Conservation (phyloP, 257 asterid species). For the Ehretia macrophylla region DNA sequence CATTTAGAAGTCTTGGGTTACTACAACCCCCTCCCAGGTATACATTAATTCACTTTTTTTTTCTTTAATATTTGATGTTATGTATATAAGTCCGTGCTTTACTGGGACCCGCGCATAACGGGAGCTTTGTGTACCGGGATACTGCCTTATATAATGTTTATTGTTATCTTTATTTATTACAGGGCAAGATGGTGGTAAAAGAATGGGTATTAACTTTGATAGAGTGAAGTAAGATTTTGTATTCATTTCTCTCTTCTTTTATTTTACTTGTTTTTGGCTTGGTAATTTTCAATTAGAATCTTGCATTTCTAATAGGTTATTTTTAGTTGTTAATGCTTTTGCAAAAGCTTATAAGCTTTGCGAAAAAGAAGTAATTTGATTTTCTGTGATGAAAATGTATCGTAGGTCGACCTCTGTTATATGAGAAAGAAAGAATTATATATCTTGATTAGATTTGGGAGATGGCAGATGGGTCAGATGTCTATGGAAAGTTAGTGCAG, state of each 20-base stretch:
- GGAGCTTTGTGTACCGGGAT: too few species aligned
- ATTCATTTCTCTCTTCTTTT: conserved; percentile 1
- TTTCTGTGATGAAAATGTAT: too few species aligned
- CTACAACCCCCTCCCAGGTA: conserved; percentile 96
- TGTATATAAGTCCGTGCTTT: too few species aligned
- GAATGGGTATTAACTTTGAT: conserved; percentile 93
- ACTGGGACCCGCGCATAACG: too few species aligned
- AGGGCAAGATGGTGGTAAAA: conserved; percentile 93
- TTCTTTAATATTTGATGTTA: neutral
- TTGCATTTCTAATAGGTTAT: neutral
- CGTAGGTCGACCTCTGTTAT: too few species aligned
- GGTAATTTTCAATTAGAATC: neutral
- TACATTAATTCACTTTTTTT: neutral
- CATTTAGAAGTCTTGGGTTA: conserved; percentile 92
- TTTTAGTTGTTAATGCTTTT: too few species aligned
- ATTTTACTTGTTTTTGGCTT: neutral
- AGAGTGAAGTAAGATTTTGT: conserved; percentile 67
- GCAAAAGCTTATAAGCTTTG: too few species aligned
- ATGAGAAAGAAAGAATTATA: too few species aligned
- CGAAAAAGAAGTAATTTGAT: too few species aligned
- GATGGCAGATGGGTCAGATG: too few species aligned
- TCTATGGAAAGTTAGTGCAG: too few species aligned
- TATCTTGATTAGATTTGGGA: too few species aligned
- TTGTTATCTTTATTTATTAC: conserved; percentile 18
- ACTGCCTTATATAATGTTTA: neutral